Conservation (phyloP, 2,329 filamentous ascomycete genomes). For the Neurospora crassa region DNA sequence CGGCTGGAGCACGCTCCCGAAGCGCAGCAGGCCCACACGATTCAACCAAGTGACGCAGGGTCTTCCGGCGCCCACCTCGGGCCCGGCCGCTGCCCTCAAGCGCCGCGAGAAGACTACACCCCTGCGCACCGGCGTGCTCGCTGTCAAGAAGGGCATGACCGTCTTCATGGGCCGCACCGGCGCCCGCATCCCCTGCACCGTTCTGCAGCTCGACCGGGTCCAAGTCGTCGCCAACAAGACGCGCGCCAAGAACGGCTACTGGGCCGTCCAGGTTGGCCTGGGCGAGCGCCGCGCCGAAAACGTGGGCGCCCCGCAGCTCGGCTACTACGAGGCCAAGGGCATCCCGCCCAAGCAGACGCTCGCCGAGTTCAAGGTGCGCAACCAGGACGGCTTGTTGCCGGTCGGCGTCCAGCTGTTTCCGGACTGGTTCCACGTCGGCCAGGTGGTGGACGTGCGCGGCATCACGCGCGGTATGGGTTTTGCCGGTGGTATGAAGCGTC, state of each 20-base stretch:
- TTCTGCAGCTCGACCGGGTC: constrained; percentile 86
- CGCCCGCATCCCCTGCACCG: constrained; percentile 73
- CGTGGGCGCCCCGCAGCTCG: constrained; percentile 71
- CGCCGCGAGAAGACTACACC: constrained; percentile 51
- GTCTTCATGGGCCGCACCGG: constrained; percentile 76
- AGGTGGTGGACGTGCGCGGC: constrained; percentile 78
- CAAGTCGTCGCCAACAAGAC: constrained; percentile 87
- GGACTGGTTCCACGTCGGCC: constrained; percentile 85
- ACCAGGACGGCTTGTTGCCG: constrained; percentile 60
- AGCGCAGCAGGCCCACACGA: constrained; percentile 42
- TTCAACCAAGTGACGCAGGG: constrained; percentile 52
- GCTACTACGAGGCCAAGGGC: constrained; percentile 76
- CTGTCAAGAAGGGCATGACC: constrained; percentile 92
- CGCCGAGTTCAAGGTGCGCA: constrained; percentile 77
- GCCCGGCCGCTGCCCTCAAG: constrained; percentile 50
- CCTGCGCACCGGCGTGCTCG: constrained; percentile 70
- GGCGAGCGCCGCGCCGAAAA: constrained; percentile 67
- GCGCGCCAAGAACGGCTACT: constrained; percentile 74
- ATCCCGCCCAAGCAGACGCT: constrained; percentile 78
- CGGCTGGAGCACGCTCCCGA: constrained; percentile 46
- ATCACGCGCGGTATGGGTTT: constrained; percentile 85
- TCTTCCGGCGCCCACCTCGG: constrained; percentile 45
- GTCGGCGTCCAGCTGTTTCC: constrained; percentile 70
- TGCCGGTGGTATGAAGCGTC: constrained; percentile 94
- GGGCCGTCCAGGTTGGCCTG: constrained; percentile 79